phyloP scores from a whole-genome alignment of 2,329 filamentous ascomycete genomes.

The Ramularia endophylla region DNA sequence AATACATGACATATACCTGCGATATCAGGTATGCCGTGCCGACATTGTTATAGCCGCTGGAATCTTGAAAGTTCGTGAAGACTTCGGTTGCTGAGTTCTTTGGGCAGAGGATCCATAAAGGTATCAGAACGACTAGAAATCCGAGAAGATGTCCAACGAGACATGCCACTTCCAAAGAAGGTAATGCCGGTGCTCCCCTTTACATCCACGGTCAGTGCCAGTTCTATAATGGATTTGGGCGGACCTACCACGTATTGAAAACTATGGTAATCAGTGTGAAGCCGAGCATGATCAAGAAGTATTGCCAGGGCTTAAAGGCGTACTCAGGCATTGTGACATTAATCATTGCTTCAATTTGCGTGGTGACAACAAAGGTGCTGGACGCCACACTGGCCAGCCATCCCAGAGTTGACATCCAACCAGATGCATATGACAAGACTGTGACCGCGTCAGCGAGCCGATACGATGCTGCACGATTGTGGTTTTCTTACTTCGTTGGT shows the following conservation, averaged over 20 bases:
- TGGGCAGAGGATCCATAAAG: conserved; percentile 25
- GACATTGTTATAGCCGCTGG: conserved; percentile 24
- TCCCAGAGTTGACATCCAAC: conserved; percentile 19
- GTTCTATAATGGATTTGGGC: neutral
- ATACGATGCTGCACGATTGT: too few relatives aligned
- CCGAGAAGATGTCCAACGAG: conserved; percentile 27
- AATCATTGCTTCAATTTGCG: conserved; percentile 34
- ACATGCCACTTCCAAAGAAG: conserved; percentile 13
- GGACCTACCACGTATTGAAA: conserved; percentile 27
- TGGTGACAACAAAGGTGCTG: conserved; percentile 31
- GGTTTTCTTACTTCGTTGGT: conserved; percentile 22
- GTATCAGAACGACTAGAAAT: conserved; percentile 29
- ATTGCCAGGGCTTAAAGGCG: conserved; percentile 25
- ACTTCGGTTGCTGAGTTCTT: conserved; percentile 29
- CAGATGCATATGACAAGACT: conserved; percentile 19
- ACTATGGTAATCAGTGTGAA: conserved; percentile 34
- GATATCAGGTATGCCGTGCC: conserved; percentile 27
- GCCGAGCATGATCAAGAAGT: conserved; percentile 26
- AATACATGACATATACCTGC: conserved; percentile 25
- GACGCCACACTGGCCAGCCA: conserved; percentile 29
- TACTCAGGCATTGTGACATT: conserved; percentile 28
- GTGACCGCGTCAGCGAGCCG: too few relatives aligned
- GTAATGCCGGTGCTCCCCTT: conserved; percentile 27
- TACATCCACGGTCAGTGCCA: neutral
- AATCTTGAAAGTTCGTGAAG: conserved; percentile 25